Evolutionary conservation across 1,284 basidiomycete genomes (phyloP).

Genomic region (Cerioporus squamosus): DNA sequence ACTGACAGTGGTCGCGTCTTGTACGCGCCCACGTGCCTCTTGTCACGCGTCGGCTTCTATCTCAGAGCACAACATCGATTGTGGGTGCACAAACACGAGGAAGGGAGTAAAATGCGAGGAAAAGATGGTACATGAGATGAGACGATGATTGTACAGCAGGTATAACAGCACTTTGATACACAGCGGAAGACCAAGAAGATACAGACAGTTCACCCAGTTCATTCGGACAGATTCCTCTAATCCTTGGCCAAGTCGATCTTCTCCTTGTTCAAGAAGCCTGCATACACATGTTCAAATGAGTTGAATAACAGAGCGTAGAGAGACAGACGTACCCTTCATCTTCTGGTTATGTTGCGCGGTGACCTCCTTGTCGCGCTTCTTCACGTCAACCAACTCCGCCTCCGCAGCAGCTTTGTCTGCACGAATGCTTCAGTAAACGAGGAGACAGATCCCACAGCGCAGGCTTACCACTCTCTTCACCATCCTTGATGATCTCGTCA

Average conservation of each 20-base stretch:
- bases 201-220: background rate
- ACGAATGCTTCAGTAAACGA: background rate
- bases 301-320: background rate
- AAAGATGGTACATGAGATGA: background rate
- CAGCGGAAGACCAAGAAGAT: background rate
- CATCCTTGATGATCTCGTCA: constrained; percentile 64
- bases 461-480: constrained; percentile 52
- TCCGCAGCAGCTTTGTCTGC: constrained; percentile 62
- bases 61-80: background rate
- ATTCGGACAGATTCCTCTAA: background rate
- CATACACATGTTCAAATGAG: background rate
- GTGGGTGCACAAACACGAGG: background rate
- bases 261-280: constrained; percentile 46
- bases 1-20: background rate
- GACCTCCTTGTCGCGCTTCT: constrained; percentile 63
- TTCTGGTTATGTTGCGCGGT: constrained; percentile 70
- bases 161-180: background rate
- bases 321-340: constrained; percentile 60
- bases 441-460: background rate
- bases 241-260: constrained; percentile 29
- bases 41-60: constrained; percentile 11
- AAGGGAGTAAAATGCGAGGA: background rate
- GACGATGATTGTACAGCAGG: background rate
- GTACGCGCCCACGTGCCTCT: constrained; percentile 12
- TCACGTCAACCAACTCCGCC: constrained; percentile 63